Evolutionary conservation across 73 alveolate species (phyloP), one percentile per base, ranked within the genome.

Genomic region (Blepharisma japonicum): DNA sequence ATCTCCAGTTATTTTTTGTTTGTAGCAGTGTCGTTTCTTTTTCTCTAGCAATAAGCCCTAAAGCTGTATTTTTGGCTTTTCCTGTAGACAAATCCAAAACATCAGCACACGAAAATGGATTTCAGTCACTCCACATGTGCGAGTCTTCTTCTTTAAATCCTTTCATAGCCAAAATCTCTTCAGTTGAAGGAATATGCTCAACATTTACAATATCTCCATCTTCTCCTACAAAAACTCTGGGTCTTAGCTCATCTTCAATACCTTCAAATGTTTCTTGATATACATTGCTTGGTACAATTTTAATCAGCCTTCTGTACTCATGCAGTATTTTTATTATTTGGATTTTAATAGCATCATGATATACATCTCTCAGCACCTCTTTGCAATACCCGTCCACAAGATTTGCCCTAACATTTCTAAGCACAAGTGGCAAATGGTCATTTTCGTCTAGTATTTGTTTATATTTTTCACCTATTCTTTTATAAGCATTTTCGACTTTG

Each of bases 351-450:
- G 95, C 77, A 55, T 88, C 95, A 18, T 83, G 71, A 56, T 83
- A 84, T 21, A 81, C 90, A 45, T 88, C 95, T 68, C 95, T 70
- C 11, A 88, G 68, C 18, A 88, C 82, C 53, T 88, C 90, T 25
- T 70, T 77, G 67, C 95, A 88, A 46, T 83, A 88, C 68, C 81
- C 80, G 56, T 87, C 91, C 6, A 84, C 68, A 7, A 87, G 80
- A 53, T 70, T 83, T 9, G 83, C 68, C 48, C 94, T 80, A 2
- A 61, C 18, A 61, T 61, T 61, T 18, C 74, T 14, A 39, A 61
- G 14, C 4, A 61, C 18, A 25, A 61, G 14, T 20, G 47, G 47
- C 18, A 61, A 14, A 61, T 61, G 47, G 47, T 61, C 74, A 25
- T 11, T 61, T 61, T 61, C 74, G 11, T 8, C 38, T 8, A 61